Conservation (phyloP, 805 yeast genomes). For the Ogataea glucozyma region DNA sequence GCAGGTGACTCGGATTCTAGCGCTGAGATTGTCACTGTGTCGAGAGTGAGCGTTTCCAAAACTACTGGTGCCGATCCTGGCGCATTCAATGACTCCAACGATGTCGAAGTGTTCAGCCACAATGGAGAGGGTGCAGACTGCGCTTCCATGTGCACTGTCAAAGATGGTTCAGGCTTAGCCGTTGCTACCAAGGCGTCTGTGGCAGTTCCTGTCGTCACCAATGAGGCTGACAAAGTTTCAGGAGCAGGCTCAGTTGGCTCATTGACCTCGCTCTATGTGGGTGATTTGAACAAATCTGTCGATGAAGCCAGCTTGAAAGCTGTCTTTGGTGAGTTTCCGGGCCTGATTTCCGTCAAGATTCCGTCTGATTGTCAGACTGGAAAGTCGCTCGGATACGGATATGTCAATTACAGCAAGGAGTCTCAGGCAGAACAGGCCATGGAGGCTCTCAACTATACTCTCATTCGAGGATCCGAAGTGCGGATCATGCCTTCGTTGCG, state of each 20-base stretch:
- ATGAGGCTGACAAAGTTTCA: too few species aligned
- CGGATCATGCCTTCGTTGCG: slow-evolving; percentile 58
- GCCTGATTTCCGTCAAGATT: slow-evolving; percentile 59
- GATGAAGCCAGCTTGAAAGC: slow-evolving; percentile 49
- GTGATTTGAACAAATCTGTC: slow-evolving; percentile 54
- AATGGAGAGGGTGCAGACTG: neutral
- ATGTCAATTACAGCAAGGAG: slow-evolving; percentile 56
- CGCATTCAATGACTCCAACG: neutral
- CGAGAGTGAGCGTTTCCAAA: slow-evolving; percentile 5
- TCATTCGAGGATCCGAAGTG: slow-evolving; percentile 43
- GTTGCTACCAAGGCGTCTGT: neutral
- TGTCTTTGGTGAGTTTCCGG: slow-evolving; percentile 43
- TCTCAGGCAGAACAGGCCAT: slow-evolving; percentile 57
- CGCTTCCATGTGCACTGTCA: too few species aligned
- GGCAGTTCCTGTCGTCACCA: too few species aligned
- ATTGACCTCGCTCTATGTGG: slow-evolving; percentile 53
- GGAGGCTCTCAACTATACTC: slow-evolving; percentile 54
- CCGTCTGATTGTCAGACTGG: slow-evolving; percentile 56
- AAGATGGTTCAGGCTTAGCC: too few species aligned
- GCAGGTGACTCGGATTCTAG: slow-evolving; percentile 21
- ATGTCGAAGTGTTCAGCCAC: neutral
- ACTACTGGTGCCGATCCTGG: neutral
- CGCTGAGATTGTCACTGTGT: slow-evolving; percentile 23
- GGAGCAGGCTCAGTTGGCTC: too few species aligned
- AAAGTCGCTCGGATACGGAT: slow-evolving; percentile 70